Conservation (phyloP, 495 filamentous ascomycete species). For the Aspergillus heteromorphus region DNA sequence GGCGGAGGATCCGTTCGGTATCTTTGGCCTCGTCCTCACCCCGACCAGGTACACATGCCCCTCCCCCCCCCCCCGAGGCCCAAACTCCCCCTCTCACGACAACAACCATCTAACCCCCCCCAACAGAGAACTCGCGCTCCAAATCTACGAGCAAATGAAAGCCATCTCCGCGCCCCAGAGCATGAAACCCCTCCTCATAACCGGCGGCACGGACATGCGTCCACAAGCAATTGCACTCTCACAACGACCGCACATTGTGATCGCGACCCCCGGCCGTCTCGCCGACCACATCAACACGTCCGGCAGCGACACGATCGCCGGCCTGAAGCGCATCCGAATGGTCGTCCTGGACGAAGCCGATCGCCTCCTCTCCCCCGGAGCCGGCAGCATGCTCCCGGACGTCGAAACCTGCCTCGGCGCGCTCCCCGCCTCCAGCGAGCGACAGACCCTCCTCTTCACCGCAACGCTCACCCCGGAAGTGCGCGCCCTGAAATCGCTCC, state of each 20-base stretch:
- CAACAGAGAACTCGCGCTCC: constrained; percentile 78
- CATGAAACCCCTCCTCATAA: constrained; percentile 80
- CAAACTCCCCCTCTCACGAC: neutral
- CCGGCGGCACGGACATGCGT: constrained; percentile 89
- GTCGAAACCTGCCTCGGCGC: constrained; percentile 79
- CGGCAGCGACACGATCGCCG: constrained; percentile 80
- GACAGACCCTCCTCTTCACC: constrained; percentile 94
- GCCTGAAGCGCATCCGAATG: constrained; percentile 69
- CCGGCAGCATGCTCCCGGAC: constrained; percentile 87
- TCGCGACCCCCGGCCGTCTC: constrained; percentile 89
- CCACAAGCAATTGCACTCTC: constrained; percentile 78
- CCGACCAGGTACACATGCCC: constrained; percentile 61
- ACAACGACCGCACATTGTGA: constrained; percentile 80
- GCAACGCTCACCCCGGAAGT: constrained; percentile 95
- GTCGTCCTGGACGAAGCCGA: constrained; percentile 97
- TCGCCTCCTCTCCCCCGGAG: constrained; percentile 68
- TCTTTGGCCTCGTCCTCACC: constrained; percentile 84
- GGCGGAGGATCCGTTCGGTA: constrained; percentile 85
- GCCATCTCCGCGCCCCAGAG: constrained; percentile 81
- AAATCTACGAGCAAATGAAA: constrained; percentile 93
- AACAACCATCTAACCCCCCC: neutral
- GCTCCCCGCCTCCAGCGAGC: constrained; percentile 63
- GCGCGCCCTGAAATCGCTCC: constrained; percentile 69
- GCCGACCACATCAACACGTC: constrained; percentile 91
- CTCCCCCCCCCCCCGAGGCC: neutral